Percentiles rank a stretch among this genome's conserved stretches.
These are phyloP conservation scores for Cyberlindnera americana DNA, from an alignment of 805 yeast species.

Conservation along the genomic window DNA sequence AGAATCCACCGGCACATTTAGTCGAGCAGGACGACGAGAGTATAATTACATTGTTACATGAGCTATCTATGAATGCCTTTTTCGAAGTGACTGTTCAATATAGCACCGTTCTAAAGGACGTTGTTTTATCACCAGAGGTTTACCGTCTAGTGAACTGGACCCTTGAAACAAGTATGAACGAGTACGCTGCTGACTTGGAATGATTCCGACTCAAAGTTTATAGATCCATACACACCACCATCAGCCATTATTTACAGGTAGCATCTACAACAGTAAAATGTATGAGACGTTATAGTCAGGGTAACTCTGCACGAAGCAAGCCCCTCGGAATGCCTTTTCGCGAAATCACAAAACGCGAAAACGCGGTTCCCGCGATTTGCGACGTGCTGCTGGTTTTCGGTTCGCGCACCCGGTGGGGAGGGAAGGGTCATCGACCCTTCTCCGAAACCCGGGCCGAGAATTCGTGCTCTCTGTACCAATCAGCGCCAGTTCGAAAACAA, in stretches of 20 bases:
- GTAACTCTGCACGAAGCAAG: no score
- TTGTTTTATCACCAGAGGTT: conserved; percentile 58
- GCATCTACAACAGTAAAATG: no score
- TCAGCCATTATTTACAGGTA: no score
- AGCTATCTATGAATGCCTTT: conserved; percentile 60
- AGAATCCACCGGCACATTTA: conserved; percentile 29
- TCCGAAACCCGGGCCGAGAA: conserved; percentile 16
- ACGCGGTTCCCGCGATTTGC: no score
- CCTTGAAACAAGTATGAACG: conserved; percentile 58
- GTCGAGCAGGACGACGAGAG: conserved; percentile 32
- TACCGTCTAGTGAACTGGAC: conserved; percentile 71
- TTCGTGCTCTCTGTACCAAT: conserved; percentile 9
- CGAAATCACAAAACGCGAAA: no score
- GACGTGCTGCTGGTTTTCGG: no score
- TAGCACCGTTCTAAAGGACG: conserved; percentile 60
- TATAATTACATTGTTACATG: conserved; percentile 54
- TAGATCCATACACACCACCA: no score
- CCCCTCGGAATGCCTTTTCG: no score
- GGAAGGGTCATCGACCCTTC: conserved; percentile 9
- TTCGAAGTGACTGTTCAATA: conserved; percentile 62
- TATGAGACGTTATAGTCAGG: no score
- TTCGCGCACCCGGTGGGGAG: conserved; percentile 3
- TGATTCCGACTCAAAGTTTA: neutral
- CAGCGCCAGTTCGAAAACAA: conserved; percentile 16
- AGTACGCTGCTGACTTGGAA: conserved; percentile 22